Base-by-base conservation (phyloP, 1,284 basidiomycete genomes). In the Pyrrhoderma noxium region DNA sequence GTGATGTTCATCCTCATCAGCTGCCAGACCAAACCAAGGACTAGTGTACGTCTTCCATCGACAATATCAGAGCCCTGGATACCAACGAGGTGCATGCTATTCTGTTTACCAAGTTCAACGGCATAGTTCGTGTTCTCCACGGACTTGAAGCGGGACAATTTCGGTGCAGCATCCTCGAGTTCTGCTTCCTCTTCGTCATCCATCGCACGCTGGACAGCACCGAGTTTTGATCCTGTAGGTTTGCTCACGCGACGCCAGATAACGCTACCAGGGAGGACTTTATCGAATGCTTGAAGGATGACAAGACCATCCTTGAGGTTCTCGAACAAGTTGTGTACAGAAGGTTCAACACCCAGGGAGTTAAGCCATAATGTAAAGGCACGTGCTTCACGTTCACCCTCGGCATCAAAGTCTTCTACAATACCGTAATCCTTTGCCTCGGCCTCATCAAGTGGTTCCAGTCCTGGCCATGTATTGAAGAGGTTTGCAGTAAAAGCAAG, bases 351-450 rank as follows among this genome's bases (percentile, higher is more conserved):
- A 57, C 92, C 92, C 49, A 99, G 79, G 36, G 88, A 92, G 75
- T 99, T 99, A 59, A 99, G 79, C 95, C 95, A 99, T 22, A 99
- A 81, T 0, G 90, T 99, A 65, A 99, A 99, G 31, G 95, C 95
- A 40, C 95, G 83, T 3, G 95, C 95, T 68, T 99, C 95, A 50
- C 95, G 83, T 69, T 99, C 95, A 56, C 95, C 95, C 68, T 99
- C 95, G 1, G 95, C 94, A 60, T 99, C 95, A 66, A 98, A 99
- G 72, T 99, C 96, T 64, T 98, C 95, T 38, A 98, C 82, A 4
- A 78, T 83, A 63, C 89, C 82, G 57, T 87, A 88, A 59, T 87
- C 82, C 61, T 88, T 86, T 8, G 81, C 83, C 64, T 89, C 85
- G 63, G 93, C 82, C 64, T 94, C 93, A 62, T 96, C 92, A 41